A percentile compares a stretch with the other conserved stretches of the same genome.
Evolutionary conservation across 2,329 filamentous ascomycete genomes (phyloP).

Genomic region (Colletotrichum karsti): DNA sequence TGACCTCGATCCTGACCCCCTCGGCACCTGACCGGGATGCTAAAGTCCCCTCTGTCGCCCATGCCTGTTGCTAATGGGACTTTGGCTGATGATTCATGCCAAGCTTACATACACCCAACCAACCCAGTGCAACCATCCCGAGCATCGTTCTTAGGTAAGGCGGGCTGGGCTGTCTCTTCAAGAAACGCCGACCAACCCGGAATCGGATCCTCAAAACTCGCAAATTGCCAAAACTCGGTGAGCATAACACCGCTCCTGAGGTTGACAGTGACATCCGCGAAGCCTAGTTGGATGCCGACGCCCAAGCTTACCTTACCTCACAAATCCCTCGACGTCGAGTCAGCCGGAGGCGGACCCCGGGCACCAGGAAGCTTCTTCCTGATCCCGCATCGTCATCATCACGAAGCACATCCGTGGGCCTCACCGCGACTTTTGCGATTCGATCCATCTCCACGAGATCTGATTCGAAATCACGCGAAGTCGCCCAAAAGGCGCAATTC

Average conservation of each 20-base stretch:
- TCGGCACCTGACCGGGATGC: not conserved
- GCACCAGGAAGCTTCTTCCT: not conserved
- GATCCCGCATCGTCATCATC: not conserved
- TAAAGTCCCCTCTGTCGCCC: not conserved
- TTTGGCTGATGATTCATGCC: constrained; percentile 10
- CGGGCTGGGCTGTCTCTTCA: not conserved
- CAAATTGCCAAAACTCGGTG: not conserved
- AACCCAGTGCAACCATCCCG: not conserved
- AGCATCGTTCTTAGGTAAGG: not conserved
- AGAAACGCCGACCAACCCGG: not conserved
- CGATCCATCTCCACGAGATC: not conserved
- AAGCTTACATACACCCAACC: not conserved
- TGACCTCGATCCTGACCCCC: not conserved
- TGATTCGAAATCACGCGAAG: not conserved
- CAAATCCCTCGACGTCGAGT: not conserved
- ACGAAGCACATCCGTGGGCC: not conserved
- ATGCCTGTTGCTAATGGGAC: too few relatives aligned
- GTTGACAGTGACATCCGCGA: not conserved
- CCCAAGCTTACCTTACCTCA: not conserved
- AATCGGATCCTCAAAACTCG: not conserved
- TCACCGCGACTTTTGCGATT: not conserved
- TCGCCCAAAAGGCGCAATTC: not conserved
- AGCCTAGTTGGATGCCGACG: not conserved
- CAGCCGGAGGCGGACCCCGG: not conserved
- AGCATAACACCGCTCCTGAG: not conserved